Evolutionary conservation across 768 basidiomycete genomes (phyloP).

Genomic region (Dictyophora rubrovolvata): DNA sequence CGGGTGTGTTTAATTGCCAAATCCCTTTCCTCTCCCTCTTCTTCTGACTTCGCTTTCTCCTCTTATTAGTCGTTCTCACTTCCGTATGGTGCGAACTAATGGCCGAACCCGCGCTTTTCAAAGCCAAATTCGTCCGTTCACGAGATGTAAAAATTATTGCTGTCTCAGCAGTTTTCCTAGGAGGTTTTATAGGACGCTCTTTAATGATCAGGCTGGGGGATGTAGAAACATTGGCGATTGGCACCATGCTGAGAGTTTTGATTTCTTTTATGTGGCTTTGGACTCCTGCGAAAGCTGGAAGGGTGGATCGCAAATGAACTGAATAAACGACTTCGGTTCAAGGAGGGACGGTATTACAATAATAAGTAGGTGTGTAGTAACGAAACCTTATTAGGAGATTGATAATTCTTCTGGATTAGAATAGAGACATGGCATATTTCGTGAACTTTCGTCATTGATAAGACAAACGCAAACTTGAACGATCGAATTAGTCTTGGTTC

Average conservation of each 20-base stretch:
- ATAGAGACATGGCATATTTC: too few species aligned
- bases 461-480: too few species aligned
- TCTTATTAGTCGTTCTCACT: constrained; percentile 59
- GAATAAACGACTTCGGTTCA: too few species aligned
- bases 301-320: too few species aligned
- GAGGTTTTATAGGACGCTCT: constrained; percentile 46
- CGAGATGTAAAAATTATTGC: constrained; percentile 66
- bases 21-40: background rate
- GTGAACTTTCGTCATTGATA: too few species aligned
- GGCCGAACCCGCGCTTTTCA: constrained; percentile 69
- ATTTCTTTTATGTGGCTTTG: constrained; percentile 58
- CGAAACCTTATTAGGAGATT: too few species aligned
- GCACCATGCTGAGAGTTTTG: constrained; percentile 49
- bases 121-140: constrained; percentile 37
- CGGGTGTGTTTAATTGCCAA: constrained; percentile 30
- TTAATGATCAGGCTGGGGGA: constrained; percentile 34
- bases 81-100: constrained; percentile 85
- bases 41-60: background rate
- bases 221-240: constrained; percentile 54
- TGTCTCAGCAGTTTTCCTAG: constrained; percentile 53
- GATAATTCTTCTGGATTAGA: too few species aligned
- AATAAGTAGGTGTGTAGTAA: too few species aligned
- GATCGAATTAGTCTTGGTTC: too few species aligned
- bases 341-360: too few species aligned
- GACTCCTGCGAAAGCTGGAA: constrained; percentile 33